Percentiles rank a stretch among this genome's conserved stretches.
Conservation (phyloP, 2,329 filamentous ascomycete species). For the Hymenoscyphus occultus region DNA sequence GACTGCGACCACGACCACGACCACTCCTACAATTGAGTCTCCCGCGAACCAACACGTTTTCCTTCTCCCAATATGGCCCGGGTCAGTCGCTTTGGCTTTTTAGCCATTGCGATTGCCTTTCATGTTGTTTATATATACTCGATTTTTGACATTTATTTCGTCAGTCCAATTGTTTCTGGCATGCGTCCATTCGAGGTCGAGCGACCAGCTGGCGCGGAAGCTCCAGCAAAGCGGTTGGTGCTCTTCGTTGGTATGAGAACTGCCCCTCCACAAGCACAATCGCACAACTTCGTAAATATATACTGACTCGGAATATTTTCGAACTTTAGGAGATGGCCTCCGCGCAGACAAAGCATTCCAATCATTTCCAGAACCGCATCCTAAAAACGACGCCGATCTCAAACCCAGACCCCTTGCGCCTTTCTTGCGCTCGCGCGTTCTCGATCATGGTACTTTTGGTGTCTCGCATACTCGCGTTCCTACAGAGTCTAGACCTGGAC, state of each 20-base stretch:
- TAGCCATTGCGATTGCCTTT: conserved; percentile 86
- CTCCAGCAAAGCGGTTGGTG: conserved; percentile 86
- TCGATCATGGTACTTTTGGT: conserved; percentile 90
- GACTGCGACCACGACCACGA: too few relatives aligned
- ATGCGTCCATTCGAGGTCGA: conserved; percentile 81
- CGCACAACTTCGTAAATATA: not conserved
- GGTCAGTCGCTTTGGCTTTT: conserved; percentile 70
- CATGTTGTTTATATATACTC: conserved; percentile 92
- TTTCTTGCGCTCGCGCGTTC: conserved; percentile 83
- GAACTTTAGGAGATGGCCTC: conserved; percentile 70
- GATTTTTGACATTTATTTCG: conserved; percentile 98
- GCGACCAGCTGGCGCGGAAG: conserved; percentile 53
- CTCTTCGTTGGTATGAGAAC: conserved; percentile 75
- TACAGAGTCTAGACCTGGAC: conserved; percentile 92
- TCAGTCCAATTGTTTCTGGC: conserved; percentile 93
- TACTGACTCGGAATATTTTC: conserved; percentile 14
- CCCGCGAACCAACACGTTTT: conserved; percentile 7
- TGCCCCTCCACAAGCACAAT: not conserved
- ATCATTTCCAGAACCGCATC: conserved; percentile 82
- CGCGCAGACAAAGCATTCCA: conserved; percentile 98
- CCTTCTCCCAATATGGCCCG: conserved; percentile 47
- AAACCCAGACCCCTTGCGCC: conserved; percentile 79
- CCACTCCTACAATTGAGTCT: not conserved
- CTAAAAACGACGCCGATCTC: conserved; percentile 61
- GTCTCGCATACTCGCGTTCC: conserved; percentile 96